Percentiles rank a stretch among this genome's conserved stretches.
Evolutionary conservation across 306 rosid genomes (phyloP).

Genomic region (Bauhinia variegata): DNA sequence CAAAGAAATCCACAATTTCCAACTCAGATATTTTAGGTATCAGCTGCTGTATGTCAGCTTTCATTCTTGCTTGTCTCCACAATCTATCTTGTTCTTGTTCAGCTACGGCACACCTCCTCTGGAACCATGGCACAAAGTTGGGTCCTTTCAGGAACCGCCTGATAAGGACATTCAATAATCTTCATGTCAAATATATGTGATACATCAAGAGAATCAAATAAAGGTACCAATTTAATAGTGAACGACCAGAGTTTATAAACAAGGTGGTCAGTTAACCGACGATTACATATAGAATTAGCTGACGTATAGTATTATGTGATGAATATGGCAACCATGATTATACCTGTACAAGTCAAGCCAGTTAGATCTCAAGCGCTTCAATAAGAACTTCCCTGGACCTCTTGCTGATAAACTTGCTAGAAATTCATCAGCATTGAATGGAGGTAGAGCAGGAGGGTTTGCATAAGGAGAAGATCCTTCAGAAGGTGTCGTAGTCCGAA

Average conservation of each 20-base stretch:
- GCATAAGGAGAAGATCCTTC: slow-evolving; percentile 83
- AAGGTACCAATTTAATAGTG: slow-evolving; percentile 17
- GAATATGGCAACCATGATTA: slow-evolving; percentile 12
- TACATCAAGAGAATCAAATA: neutral
- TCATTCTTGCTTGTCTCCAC: slow-evolving; percentile 85
- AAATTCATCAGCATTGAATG: slow-evolving; percentile 74
- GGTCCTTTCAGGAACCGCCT: slow-evolving; percentile 89
- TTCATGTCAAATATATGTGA: neutral
- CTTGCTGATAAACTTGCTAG: slow-evolving; percentile 71
- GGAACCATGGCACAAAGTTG: slow-evolving; percentile 86
- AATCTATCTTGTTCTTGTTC: slow-evolving; percentile 83
- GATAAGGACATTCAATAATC: slow-evolving; percentile 32
- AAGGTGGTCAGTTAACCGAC: slow-evolving; percentile 3
- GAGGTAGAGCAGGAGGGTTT: slow-evolving; percentile 71
- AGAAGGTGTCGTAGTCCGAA: slow-evolving; percentile 66
- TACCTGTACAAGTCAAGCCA: slow-evolving; percentile 93
- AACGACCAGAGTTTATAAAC: neutral
- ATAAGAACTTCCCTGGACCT: slow-evolving; percentile 89
- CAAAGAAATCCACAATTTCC: slow-evolving; percentile 78
- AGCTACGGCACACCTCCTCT: slow-evolving; percentile 75
- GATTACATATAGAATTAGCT: neutral
- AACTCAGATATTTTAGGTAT: slow-evolving; percentile 70
- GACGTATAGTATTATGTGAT: slow-evolving; percentile 18
- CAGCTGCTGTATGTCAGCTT: slow-evolving; percentile 62
- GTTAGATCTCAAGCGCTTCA: slow-evolving; percentile 83